Evolutionary conservation across 2,329 filamentous ascomycete species (phyloP), one percentile per base, ranked within the genome.

Genomic region (Berkeleyomyces basicola): DNA sequence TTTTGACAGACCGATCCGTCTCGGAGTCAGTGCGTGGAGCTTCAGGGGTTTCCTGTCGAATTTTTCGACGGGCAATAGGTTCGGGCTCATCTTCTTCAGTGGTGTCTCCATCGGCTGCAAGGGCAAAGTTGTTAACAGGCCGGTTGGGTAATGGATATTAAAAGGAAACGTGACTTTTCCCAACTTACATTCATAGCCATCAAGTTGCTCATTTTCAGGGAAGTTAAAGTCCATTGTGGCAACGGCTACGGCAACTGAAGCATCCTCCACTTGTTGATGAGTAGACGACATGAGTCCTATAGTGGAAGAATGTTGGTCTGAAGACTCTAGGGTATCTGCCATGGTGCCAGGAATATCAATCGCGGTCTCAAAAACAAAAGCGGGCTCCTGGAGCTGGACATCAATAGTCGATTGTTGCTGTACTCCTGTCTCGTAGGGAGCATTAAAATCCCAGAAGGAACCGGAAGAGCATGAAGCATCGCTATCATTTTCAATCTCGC

Each of bases 401-500:
- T 77, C 75, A 4, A 76, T 74, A 44, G 71, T 72, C 5, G 73
- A 65, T 9, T 71, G 70, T 55, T 71, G 53, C 79, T 78, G 0
- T 73, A 75, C 42, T 74, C 69, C 23, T 72, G 64, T 66, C 44
- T 69, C 71, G 59, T 77, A 75, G 33, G 78, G 76, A 64, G 79
- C 77, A 66, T 58, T 42, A 23, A 80, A 81, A 69, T 86, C 84
- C 83, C 83, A 87, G 68, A 82, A 85, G 1, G 81, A 83, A 47
- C 76, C 76, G 31, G 78, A 81, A 64, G 78, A 78, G 3, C 78
- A 83, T 0, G 78, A 80, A 65, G 82, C 80, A 59, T 78, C 77
- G n/a, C 75, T 74, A 66, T 88, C 83, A 66, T 81, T 79, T 70
- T 90, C 86, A 66, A 91, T 86, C 73, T 88, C 84, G 49, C 82